phyloP scores from a whole-genome alignment of 1,284 basidiomycete species.

The Cryptococcus sp. region DNA sequence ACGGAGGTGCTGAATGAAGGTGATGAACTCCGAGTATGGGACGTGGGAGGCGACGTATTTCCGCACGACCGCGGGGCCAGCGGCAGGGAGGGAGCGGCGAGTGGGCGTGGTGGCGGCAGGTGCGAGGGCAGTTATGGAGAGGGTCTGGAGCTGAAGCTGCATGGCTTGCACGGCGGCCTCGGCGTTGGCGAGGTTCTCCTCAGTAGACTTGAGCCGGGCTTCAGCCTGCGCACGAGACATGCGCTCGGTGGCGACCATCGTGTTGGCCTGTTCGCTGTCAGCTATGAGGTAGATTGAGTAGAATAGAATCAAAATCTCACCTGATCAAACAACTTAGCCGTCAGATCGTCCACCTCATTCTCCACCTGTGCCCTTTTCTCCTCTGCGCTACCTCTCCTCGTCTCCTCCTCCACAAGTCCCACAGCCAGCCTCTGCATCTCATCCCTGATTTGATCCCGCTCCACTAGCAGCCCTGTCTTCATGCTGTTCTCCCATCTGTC shows the following conservation, averaged over 20 bases:
- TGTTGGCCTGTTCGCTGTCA: conserved; percentile 62
- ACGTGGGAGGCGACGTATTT: conserved; percentile 64
- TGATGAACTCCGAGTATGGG: conserved; percentile 81
- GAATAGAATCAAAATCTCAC: conserved; percentile 25
- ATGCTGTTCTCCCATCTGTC: conserved; percentile 53
- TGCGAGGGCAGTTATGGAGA: conserved; percentile 41
- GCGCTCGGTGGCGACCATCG: conserved; percentile 89
- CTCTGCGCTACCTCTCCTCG: conserved; percentile 84
- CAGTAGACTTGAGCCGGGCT: conserved; percentile 73
- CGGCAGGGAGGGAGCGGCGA: background rate
- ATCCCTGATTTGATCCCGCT: conserved; percentile 80
- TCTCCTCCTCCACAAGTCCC: conserved; percentile 87
- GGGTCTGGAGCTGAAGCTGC: conserved; percentile 76
- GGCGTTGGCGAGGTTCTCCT: conserved; percentile 73
- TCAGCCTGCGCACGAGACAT: conserved; percentile 71
- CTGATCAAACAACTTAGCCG: conserved; percentile 75
- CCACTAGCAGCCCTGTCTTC: conserved; percentile 78
- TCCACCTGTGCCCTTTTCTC: conserved; percentile 70
- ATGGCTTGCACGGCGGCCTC: conserved; percentile 81
- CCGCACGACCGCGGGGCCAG: conserved; percentile 11
- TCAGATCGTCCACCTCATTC: conserved; percentile 89
- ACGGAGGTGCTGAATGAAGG: conserved; percentile 78
- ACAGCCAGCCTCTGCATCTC: conserved; percentile 95
- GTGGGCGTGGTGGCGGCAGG: conserved; percentile 1
- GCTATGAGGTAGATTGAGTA: background rate